These are phyloP conservation scores for Helichrysum umbraculigerum DNA, from an alignment of 129 eudicot species.

Conservation along the genomic window DNA sequence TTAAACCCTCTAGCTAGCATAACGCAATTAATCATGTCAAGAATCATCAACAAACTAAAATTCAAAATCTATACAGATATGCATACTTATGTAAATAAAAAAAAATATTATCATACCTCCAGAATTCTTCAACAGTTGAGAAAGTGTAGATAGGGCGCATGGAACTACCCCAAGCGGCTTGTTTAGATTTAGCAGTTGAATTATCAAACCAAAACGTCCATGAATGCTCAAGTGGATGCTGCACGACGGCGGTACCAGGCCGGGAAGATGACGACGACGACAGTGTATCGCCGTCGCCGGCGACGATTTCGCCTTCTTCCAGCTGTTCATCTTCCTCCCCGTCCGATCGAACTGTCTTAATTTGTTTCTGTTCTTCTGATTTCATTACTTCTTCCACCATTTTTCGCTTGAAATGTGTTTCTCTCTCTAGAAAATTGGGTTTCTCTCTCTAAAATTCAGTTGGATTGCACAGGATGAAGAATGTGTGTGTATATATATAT, in stretches of 20 bases:
- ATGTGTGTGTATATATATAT: background rate
- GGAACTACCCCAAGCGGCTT: constrained; percentile 69
- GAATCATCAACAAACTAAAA: background rate
- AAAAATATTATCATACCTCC: constrained; percentile 52
- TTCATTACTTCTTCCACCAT: constrained; percentile 53
- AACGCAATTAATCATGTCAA: background rate
- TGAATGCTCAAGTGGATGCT: constrained; percentile 68
- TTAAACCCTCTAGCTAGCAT: background rate
- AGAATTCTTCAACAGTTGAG: constrained; percentile 79
- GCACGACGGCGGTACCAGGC: constrained; percentile 30
- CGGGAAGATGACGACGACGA: constrained; percentile 31
- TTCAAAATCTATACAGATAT: background rate
- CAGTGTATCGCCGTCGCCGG: constrained; percentile 41
- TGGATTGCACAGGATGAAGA: constrained; percentile 1
- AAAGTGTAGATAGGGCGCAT: constrained; percentile 82
- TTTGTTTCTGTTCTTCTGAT: constrained; percentile 25
- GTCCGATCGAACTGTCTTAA: constrained; percentile 23
- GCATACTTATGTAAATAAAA: background rate
- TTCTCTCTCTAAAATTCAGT: background rate
- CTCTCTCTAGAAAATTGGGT: background rate
- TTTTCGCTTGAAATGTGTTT: background rate
- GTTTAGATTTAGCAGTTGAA: constrained; percentile 52
- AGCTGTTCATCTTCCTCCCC: constrained; percentile 33
- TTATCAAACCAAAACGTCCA: constrained; percentile 92
- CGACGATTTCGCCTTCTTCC: constrained; percentile 71